phyloP scores from a whole-genome alignment of 2,329 filamentous ascomycete species.

The Diaporthe citrichinensis region DNA sequence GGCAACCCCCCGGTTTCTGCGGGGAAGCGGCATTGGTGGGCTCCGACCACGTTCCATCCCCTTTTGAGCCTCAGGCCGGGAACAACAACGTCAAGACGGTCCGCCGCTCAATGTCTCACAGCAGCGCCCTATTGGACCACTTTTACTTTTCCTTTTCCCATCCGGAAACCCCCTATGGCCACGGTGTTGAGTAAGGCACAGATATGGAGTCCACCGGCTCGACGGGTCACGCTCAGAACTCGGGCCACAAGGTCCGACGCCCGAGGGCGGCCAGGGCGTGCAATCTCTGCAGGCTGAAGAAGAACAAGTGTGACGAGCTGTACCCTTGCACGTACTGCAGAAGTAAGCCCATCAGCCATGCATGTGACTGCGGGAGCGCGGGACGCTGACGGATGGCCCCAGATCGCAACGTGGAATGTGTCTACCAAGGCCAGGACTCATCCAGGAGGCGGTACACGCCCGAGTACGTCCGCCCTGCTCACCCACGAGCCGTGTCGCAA shows the following conservation, averaged over 20 bases:
- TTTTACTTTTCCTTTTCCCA: background rate
- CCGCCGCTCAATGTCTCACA: slow-evolving; percentile 10
- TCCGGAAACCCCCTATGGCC: slow-evolving; percentile 6
- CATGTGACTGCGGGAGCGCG: background rate
- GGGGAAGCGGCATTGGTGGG: slow-evolving; percentile 21
- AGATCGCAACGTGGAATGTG: slow-evolving; percentile 47
- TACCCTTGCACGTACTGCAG: slow-evolving; percentile 57
- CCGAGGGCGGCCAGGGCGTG: slow-evolving; percentile 62
- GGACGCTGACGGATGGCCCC: background rate
- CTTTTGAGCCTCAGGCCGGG: slow-evolving; percentile 31
- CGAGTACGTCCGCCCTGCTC: slow-evolving; percentile 42
- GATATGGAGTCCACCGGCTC: slow-evolving; percentile 24
- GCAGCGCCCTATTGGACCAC: slow-evolving; percentile 1
- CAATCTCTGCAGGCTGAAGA: slow-evolving; percentile 61
- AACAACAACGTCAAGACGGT: background rate
- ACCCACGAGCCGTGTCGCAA: background rate
- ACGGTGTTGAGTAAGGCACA: slow-evolving; percentile 9
- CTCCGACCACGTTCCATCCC: slow-evolving; percentile 21
- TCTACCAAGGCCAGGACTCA: slow-evolving; percentile 48
- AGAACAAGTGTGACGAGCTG: slow-evolving; percentile 63
- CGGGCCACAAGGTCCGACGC: slow-evolving; percentile 42
- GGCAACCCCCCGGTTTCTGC: slow-evolving; percentile 10
- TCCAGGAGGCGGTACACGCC: slow-evolving; percentile 43
- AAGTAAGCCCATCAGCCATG: slow-evolving; percentile 50
- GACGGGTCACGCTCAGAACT: slow-evolving; percentile 35